Base-by-base conservation (phyloP, 129 eudicot genomes). In the Helianthus tuberosus region DNA sequence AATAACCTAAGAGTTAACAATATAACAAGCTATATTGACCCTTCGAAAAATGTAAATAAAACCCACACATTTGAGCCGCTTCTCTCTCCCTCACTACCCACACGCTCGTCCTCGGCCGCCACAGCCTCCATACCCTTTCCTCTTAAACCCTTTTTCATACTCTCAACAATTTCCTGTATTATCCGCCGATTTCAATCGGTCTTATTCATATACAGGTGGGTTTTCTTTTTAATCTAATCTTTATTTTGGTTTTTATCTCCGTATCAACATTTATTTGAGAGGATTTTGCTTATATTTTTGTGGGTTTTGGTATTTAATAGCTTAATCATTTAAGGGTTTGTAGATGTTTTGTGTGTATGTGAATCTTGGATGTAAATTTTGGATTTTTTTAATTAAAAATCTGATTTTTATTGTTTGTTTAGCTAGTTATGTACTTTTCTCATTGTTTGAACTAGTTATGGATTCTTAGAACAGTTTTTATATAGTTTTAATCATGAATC, bases 171-270 rank as follows among this genome's bases (percentile, higher is more conserved):
- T 61, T 16, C 81, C 70, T 77, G 46, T 64, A 43, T 64, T 71
- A 32, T 78, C 68, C 68, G 3, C 82, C 67, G 73, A 78, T 63
- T 78, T 78, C 82, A 78, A 78, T 79, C 82, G 60, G 50, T 64
- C 58, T 5, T 77, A 69, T 29, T 25, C 69, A 64, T 53, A 64
- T 72, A 54, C 78, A 72, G 83, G 83, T 79, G 49, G n/a, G 46
- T 72, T 65, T 78, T 64, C 61, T 16, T 27, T 66, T 38, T 17
- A 58, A 66, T 58, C 50, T 29, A 29, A 29, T 61, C 59, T 14
- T 29, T 58, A 39, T 27, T 43, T 32, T 39, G 15, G 15, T 78
- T 52, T 2, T 53, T 16, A 64, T 11, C 15, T 39, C 11, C 70
- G 5, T 78, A 78, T 71, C 52, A 27, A 41, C 68, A 20, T 72